Percentiles rank a stretch among this genome's conserved stretches.
These are phyloP conservation scores for Aspergillus thermomutatus DNA, from an alignment of 2,329 filamentous ascomycete species.

Conservation along the genomic window DNA sequence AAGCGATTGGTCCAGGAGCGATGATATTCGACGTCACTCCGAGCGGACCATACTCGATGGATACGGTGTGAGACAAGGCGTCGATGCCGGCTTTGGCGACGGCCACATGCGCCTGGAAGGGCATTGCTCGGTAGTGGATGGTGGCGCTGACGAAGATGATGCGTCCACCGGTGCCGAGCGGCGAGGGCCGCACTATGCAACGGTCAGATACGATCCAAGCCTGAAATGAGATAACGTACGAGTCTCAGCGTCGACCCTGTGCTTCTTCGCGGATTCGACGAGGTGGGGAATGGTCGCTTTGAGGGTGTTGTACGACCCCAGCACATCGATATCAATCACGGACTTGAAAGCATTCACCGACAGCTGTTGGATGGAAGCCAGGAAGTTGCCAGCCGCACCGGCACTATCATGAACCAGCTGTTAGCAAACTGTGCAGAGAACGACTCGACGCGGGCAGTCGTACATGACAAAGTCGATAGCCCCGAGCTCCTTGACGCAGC, in stretches of 20 bases:
- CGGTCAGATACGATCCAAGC: background rate
- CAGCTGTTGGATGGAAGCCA: constrained; percentile 77
- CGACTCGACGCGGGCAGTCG: background rate
- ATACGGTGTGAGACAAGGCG: constrained; percentile 72
- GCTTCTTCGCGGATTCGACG: constrained; percentile 65
- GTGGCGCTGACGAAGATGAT: constrained; percentile 89
- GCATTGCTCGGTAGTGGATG: constrained; percentile 83
- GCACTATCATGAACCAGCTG: constrained; percentile 53
- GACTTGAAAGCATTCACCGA: constrained; percentile 88
- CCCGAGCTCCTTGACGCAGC: constrained; percentile 78
- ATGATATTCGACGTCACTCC: constrained; percentile 88
- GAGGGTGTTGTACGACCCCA: constrained; percentile 91
- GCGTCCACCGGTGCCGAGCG: constrained; percentile 66
- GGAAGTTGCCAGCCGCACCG: constrained; percentile 92
- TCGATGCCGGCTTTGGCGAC: constrained; percentile 92
- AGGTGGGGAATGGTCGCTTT: constrained; percentile 87
- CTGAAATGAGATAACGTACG: constrained; percentile 26
- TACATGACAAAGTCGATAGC: constrained; percentile 91
- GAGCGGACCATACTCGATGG: constrained; percentile 84
- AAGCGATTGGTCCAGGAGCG: constrained; percentile 78
- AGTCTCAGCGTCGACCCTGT: constrained; percentile 58
- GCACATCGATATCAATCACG: constrained; percentile 92
- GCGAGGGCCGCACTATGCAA: constrained; percentile 28
- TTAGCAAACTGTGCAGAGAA: constrained; percentile 10
- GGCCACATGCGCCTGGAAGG: constrained; percentile 83